Evolutionary conservation across 164 flowering plant genomes (phyloP).

Genomic region (Annona squamosa): DNA sequence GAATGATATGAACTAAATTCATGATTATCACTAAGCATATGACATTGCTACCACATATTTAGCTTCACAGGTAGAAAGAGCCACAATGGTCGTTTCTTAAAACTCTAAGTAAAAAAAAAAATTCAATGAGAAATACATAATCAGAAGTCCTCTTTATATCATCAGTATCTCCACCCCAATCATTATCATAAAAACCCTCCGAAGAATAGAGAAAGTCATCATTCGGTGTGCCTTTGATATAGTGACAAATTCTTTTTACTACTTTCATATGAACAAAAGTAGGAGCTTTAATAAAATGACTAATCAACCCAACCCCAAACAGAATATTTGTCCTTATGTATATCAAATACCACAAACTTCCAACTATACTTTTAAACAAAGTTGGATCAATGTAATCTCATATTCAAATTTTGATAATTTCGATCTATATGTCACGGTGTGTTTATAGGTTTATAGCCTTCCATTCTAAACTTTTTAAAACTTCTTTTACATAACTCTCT

Average conservation of each 20-base stretch:
- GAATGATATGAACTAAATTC: too few relatives aligned
- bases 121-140: too few relatives aligned
- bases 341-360: neutral
- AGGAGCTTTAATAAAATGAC: neutral
- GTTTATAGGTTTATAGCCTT: neutral
- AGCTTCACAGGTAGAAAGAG: too few relatives aligned
- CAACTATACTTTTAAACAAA: neutral
- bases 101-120: too few relatives aligned
- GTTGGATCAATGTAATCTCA: neutral
- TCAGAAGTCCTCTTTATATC: too few relatives aligned
- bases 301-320: neutral
- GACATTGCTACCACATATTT: too few relatives aligned
- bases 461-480: neutral
- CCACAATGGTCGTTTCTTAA: too few relatives aligned
- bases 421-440: neutral
- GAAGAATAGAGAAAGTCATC: neutral
- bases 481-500: neutral
- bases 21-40: too few relatives aligned
- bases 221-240: neutral
- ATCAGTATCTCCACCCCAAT: too few relatives aligned
- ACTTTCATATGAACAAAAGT: neutral
- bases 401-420: neutral
- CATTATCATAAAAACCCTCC: too few relatives aligned
- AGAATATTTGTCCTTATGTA: neutral
- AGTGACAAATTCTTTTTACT: neutral